Percentiles rank a stretch among this genome's conserved stretches.
phyloP scores from a whole-genome alignment of 306 rosid genomes.

The Casuarina equisetifolia region DNA sequence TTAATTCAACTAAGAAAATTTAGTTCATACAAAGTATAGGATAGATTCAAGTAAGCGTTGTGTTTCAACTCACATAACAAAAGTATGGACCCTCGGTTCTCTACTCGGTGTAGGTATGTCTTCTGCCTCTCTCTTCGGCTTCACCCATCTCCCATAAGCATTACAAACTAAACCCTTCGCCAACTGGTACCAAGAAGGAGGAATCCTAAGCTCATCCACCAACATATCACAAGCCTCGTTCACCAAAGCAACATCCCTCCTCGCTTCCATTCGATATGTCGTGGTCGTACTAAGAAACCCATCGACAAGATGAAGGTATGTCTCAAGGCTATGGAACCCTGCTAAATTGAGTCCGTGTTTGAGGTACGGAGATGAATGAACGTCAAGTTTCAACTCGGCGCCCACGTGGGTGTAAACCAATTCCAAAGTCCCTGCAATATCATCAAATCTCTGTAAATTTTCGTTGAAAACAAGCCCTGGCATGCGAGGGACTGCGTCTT shows the following conservation, averaged over 20 bases:
- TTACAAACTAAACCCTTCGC: constrained; percentile 62
- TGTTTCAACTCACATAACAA: constrained; percentile 21
- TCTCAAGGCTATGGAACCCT: constrained; percentile 62
- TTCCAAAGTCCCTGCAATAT: constrained; percentile 39
- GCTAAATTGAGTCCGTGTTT: constrained; percentile 43
- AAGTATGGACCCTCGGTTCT: constrained; percentile 28
- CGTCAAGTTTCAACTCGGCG: constrained; percentile 48
- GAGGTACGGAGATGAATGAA: constrained; percentile 52
- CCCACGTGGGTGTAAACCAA: constrained; percentile 68
- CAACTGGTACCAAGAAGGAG: constrained; percentile 64
- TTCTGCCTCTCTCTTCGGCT: constrained; percentile 56
- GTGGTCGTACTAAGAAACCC: constrained; percentile 38
- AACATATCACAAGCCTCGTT: constrained; percentile 67
- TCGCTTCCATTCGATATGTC: constrained; percentile 48
- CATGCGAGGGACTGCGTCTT: constrained; percentile 58
- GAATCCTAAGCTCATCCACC: constrained; percentile 56
- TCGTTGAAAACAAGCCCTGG: constrained; percentile 62
- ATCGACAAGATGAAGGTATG: constrained; percentile 70
- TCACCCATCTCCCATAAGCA: constrained; percentile 74
- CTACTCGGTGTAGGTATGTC: constrained; percentile 64
- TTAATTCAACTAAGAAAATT: no score
- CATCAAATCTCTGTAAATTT: constrained; percentile 41
- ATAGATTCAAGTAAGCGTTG: constrained; percentile 7
- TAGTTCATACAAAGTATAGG: no score
- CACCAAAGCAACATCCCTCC: constrained; percentile 63